Percentiles rank a stretch among this genome's conserved stretches.
Conservation (phyloP, 441 rosid genomes). For the Biscutella auriculata region DNA sequence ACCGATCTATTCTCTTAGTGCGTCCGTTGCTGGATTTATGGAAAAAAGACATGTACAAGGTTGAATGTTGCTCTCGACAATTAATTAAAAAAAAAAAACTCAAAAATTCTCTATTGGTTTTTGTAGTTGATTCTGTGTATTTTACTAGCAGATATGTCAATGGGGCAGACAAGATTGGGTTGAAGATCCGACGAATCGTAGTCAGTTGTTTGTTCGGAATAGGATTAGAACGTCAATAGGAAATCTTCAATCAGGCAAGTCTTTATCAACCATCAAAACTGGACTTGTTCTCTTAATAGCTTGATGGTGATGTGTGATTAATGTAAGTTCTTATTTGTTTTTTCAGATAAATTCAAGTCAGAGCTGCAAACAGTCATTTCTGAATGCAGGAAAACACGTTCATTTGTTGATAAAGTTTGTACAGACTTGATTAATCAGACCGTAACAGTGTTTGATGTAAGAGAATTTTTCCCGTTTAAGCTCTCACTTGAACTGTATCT, state of each 20-base stretch:
- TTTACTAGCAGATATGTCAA: slow-evolving; percentile 46
- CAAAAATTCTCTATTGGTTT: neutral
- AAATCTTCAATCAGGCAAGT: slow-evolving; percentile 53
- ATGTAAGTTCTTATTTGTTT: slow-evolving; percentile 5
- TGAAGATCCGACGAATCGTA: slow-evolving; percentile 84
- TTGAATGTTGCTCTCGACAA: slow-evolving; percentile 20
- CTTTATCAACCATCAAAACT: neutral
- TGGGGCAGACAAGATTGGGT: slow-evolving; percentile 51
- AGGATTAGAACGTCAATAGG: slow-evolving; percentile 69
- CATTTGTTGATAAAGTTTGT: slow-evolving; percentile 49
- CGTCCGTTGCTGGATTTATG: slow-evolving; percentile 69
- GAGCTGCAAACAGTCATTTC: slow-evolving; percentile 59
- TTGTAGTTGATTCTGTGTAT: slow-evolving; percentile 1
- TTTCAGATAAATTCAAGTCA: slow-evolving; percentile 49
- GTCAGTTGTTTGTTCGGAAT: slow-evolving; percentile 61
- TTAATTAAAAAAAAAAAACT: no score
- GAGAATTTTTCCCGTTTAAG: slow-evolving; percentile 14
- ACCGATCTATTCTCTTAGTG: slow-evolving; percentile 53
- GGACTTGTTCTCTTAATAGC: neutral
- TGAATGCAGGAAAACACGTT: slow-evolving; percentile 62
- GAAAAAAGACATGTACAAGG: slow-evolving; percentile 83
- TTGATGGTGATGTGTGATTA: slow-evolving; percentile 9
- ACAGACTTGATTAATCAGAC: slow-evolving; percentile 41
- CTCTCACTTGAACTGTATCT: neutral
- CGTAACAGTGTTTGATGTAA: slow-evolving; percentile 50